These are phyloP conservation scores for Vigna radiata DNA, from an alignment of 306 rosid genomes.

Conservation along the genomic window DNA sequence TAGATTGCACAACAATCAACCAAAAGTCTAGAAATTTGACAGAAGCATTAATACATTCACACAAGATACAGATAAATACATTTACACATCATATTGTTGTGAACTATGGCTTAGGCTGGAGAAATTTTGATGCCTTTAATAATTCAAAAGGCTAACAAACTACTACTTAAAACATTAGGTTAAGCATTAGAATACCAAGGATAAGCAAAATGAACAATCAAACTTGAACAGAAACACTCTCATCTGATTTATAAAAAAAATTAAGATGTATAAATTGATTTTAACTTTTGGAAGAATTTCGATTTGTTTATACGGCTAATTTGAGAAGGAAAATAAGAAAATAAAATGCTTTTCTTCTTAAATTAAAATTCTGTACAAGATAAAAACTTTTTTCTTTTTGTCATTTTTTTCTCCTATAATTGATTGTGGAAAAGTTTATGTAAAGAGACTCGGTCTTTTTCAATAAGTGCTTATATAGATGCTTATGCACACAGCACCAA, in stretches of 20 bases:
- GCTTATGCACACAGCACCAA: background rate
- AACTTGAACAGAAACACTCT: background rate
- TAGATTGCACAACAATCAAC: slow-evolving; percentile 29
- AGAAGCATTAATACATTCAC: background rate
- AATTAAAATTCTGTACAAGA: too few species aligned
- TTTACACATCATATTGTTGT: background rate
- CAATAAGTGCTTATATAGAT: background rate
- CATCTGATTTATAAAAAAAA: background rate
- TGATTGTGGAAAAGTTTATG: too few species aligned
- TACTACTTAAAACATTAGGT: background rate
- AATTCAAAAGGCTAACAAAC: slow-evolving; percentile 20
- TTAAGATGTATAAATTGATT: background rate
- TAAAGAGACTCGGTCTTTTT: background rate
- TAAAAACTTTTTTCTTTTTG: too few species aligned
- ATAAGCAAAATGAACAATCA: background rate
- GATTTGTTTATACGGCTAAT: background rate
- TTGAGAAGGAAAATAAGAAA: too few species aligned
- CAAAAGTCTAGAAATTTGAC: background rate
- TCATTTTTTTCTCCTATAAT: too few species aligned
- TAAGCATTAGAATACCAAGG: background rate
- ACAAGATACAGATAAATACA: too few species aligned
- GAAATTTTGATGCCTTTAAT: background rate
- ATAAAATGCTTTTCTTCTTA: too few species aligned
- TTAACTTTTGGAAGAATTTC: background rate
- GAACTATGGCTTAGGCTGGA: background rate